These are phyloP conservation scores for Acorus calamus DNA, from an alignment of 106 monocot genomes.

Conservation along the genomic window DNA sequence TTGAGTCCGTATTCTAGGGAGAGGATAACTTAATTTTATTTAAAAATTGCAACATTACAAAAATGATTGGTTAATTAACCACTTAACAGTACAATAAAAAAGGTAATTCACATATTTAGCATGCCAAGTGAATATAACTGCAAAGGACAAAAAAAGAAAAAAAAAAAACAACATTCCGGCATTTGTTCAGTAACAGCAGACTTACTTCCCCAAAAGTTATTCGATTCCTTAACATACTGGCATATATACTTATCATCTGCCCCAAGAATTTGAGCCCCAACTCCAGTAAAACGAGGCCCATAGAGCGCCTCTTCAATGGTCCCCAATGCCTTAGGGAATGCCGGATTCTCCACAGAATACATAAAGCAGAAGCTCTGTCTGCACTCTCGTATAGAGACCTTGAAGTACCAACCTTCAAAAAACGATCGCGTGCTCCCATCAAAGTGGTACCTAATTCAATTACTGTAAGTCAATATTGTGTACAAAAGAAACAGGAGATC, in stretches of 20 bases:
- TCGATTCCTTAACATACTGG: constrained; percentile 55
- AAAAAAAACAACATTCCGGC: neutral
- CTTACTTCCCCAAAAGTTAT: constrained; percentile 93
- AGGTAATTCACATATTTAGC: too few relatives aligned
- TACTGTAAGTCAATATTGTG: too few relatives aligned
- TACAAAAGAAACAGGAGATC: neutral
- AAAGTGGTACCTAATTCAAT: constrained; percentile 69
- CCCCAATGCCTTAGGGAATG: constrained; percentile 62
- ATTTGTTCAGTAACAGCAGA: neutral
- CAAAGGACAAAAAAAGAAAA: neutral
- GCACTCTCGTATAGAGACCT: constrained; percentile 70
- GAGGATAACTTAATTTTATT: too few relatives aligned
- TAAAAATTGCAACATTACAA: too few relatives aligned
- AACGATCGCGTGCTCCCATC: constrained; percentile 64
- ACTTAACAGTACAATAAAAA: too few relatives aligned
- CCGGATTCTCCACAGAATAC: constrained; percentile 91
- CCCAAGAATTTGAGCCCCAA: constrained; percentile 93
- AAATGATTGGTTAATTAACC: too few relatives aligned
- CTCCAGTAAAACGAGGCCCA: constrained; percentile 69
- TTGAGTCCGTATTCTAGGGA: too few relatives aligned
- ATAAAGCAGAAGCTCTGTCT: constrained; percentile 94
- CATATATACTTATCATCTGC: constrained; percentile 95
- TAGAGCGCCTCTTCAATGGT: constrained; percentile 34
- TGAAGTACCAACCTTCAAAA: constrained; percentile 98
- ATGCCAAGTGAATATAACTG: too few relatives aligned